Base-by-base conservation (phyloP, 805 yeast species). In the Yamadazyma sp. region DNA sequence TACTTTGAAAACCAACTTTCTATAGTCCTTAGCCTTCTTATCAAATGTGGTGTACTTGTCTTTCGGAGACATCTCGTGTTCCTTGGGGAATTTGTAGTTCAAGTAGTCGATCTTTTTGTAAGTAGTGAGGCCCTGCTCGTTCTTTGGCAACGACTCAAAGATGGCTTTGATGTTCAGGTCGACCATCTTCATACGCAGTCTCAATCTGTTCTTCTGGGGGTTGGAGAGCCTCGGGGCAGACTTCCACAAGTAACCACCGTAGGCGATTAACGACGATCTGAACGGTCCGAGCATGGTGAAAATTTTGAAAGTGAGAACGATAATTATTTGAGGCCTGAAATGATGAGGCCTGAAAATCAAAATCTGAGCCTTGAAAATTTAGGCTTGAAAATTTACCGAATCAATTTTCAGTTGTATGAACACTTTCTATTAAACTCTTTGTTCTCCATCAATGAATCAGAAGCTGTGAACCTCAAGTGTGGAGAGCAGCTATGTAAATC, bases 21-120 rank as follows among this genome's bases (percentile, higher is more conserved):
- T 79, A 64, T 91, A 93, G 14, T 81, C 82, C 53, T 73, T 78
- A 10, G 81, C 75, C 52, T 79, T 79, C 60, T 77, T 83, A 63
- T 78, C 80, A 66, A 85, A 91, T 1, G 88, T 82, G 31, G 95
- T 81, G 64, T 93, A 93, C 62, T 91, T 91, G 64, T 93, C 95
- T 46, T 63, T 70, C 6, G 95, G 71, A 1, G 62, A 54, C 97
- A 91, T 90, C 44, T 89, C 88, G 22, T 60, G 48, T 54, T 89
- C 96, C 53, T 78, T 83, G 26, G 97, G 96, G 54, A 84, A 73
- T 7, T 47, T 49, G 40, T 55, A 58, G 36, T 57, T 57, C 43
- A 66, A 57, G 42, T 62, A 43, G 44, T 67, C 71, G 40, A 69
- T 54, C 40, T 59, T 64, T 41, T 48, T 53, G 53, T 45, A 59